Base-by-base conservation (phyloP, 192 early-diverging fungal genomes). In the Coemansia sp. region DNA sequence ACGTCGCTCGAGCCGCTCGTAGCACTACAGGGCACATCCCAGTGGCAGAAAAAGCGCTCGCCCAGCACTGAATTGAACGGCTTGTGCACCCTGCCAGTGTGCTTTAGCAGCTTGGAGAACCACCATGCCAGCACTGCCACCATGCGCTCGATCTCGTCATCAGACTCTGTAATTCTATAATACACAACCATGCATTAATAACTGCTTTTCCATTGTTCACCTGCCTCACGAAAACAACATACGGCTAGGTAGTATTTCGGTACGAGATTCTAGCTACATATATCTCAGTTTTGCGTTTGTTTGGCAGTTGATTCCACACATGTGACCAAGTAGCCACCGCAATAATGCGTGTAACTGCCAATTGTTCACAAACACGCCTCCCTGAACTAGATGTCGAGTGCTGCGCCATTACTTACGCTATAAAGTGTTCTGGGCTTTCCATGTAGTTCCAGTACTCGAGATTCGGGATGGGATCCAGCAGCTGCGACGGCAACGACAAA, bases 371-470 rank as follows among this genome's bases (percentile, higher is more conserved):
- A 13, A n/a, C 41, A 45, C 32, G 32, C 7, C 32, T 35, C 32
- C 32, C 32, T 35, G 6, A 35, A 35, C 32, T 35, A 35, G 32
- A 35, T 4, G 32, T 45, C 16, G 41, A 16, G 14, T 5, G 41
- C 41, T 45, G 41, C 16, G 41, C 16, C 14, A n/a, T 26, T 70
- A 82, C 78, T 68, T 80, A 80, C 78, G 66, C 66, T 41, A 71
- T 69, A 76, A 92, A 90, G 66, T 80, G 83, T 56, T 90, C 86
- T 2, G 90, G 90, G 5, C 88, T 87, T 56, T 92, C 90, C 70
- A 87, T 90, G 69, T 88, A 89, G 67, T 85, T 87, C 86, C 86
- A 88, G 75, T 88, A 87, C 69, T 92, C 90, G 37, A 92, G 82
- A 53, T 89, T 89, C 20, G 87, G 87, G 37, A 86, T 78, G 16